A percentile compares a stretch with the other conserved stretches of the same genome.
Conservation (phyloP, 495 filamentous ascomycete genomes). For the Peziza echinospora region DNA sequence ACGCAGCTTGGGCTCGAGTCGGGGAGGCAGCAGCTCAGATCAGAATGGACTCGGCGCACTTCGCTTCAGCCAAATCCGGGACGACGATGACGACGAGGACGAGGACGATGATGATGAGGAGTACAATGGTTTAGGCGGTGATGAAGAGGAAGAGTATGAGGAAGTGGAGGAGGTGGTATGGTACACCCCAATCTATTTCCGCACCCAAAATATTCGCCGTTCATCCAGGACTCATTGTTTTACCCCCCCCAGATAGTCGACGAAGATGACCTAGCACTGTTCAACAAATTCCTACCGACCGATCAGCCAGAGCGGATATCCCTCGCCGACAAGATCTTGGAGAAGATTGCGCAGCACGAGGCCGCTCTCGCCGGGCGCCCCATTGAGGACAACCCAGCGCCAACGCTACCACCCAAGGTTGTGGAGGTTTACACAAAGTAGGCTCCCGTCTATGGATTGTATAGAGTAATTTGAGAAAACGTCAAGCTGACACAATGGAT, state of each 20-base stretch:
- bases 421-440: constrained; percentile 86
- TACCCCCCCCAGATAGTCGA: constrained; percentile 43
- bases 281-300: constrained; percentile 67
- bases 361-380: constrained; percentile 32
- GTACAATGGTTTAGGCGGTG: constrained; percentile 32
- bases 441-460: constrained; percentile 11
- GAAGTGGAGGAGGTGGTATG: constrained; percentile 44
- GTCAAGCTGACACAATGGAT: too few relatives aligned
- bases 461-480: constrained; percentile 5
- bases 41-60: too few relatives aligned
- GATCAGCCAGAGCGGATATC: constrained; percentile 41
- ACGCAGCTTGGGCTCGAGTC: too few relatives aligned
- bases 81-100: constrained; percentile 35
- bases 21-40: constrained; percentile 6
- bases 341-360: constrained; percentile 87
- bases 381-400: constrained; percentile 47
- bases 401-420: constrained; percentile 71
- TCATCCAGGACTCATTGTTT: neutral
- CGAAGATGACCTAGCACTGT: constrained; percentile 71
- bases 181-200: constrained; percentile 5
- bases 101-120: constrained; percentile 34
- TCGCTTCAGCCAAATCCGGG: neutral
- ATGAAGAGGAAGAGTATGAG: constrained; percentile 33
- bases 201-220: neutral
- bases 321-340: constrained; percentile 73